Conservation (phyloP, 495 filamentous ascomycete species). For the Aspergillus sclerotioniger region DNA sequence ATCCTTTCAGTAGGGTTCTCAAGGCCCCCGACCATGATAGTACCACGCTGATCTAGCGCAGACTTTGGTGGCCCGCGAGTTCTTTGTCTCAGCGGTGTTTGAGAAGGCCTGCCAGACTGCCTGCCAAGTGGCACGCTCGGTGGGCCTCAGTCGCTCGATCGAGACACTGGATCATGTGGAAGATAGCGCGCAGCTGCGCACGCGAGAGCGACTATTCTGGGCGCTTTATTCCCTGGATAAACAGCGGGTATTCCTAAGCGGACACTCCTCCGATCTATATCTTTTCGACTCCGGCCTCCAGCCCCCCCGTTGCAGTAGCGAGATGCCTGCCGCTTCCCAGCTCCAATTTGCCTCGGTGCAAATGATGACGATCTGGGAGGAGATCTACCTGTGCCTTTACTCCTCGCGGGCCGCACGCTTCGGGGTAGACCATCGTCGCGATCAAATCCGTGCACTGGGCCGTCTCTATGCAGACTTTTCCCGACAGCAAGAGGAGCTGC, state of each 20-base stretch:
- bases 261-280: neutral
- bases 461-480: neutral
- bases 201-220: slow-evolving; percentile 1
- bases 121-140: neutral
- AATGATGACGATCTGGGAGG: slow-evolving; percentile 6
- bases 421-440: neutral
- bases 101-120: neutral
- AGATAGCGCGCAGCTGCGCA: neutral
- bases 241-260: neutral
- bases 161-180: neutral
- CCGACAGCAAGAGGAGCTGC: neutral
- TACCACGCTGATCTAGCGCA: neutral
- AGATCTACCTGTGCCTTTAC: slow-evolving; percentile 6
- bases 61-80: slow-evolving; percentile 4
- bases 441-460: neutral
- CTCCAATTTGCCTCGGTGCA: neutral
- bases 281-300: slow-evolving; percentile 1
- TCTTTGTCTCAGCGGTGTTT: neutral
- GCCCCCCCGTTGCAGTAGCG: neutral
- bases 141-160: neutral
- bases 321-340: neutral
- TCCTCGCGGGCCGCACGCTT: neutral
- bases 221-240: slow-evolving; percentile 1
- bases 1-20: neutral
- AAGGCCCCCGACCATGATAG: neutral